phyloP scores from a whole-genome alignment of 345 rosid genomes.

The Pseudoturritis turrita region DNA sequence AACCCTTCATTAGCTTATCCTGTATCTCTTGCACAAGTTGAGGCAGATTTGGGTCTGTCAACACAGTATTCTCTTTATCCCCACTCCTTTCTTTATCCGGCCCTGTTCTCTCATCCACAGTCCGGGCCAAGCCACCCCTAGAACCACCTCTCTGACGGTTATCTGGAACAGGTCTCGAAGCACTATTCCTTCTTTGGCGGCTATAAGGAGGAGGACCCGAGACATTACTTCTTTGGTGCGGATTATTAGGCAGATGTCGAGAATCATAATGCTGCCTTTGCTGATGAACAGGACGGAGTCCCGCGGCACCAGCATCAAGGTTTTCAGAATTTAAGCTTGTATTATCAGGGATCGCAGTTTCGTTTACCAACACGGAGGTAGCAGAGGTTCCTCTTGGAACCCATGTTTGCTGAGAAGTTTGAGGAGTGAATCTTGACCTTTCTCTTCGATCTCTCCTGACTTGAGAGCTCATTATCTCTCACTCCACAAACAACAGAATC shows the following conservation, averaged over 20 bases:
- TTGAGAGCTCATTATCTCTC: conserved; percentile 53
- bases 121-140: conserved; percentile 24
- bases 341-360: not conserved
- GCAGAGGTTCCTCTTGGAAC: conserved; percentile 52
- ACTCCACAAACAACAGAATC: not conserved
- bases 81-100: too few relatives aligned
- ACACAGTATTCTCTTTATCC: conserved; percentile 19
- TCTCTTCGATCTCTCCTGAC: conserved; percentile 46
- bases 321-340: conserved; percentile 8
- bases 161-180: conserved; percentile 10
- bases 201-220: conserved; percentile 13
- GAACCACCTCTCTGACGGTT: conserved; percentile 27
- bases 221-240: not conserved
- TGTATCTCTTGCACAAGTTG: conserved; percentile 80
- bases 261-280: not conserved
- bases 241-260: not conserved
- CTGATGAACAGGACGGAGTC: not conserved
- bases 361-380: conserved; percentile 20
- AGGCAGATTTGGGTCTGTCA: conserved; percentile 54
- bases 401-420: conserved; percentile 52
- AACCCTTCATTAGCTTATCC: conserved; percentile 62
- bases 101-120: conserved; percentile 32
- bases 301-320: conserved; percentile 6
- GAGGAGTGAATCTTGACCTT: conserved; percentile 36
- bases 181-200: conserved; percentile 33